Evolutionary conservation across 2,329 filamentous ascomycete species (phyloP).

Genomic region (Thermoascus crustaceus): DNA sequence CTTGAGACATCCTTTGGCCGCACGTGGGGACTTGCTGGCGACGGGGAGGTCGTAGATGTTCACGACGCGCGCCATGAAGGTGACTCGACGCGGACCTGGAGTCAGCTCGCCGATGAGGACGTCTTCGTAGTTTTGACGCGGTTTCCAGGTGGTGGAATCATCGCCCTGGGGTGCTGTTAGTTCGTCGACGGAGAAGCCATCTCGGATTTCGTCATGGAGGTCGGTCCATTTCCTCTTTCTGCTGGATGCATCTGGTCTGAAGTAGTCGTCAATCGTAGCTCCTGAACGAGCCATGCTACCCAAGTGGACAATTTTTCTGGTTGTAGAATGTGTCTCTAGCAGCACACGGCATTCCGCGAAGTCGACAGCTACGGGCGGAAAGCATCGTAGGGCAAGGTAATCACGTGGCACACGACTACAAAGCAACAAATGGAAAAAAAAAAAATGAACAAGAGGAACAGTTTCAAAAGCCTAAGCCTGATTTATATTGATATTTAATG

Average conservation of each 20-base stretch:
- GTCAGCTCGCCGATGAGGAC: slow-evolving; percentile 13
- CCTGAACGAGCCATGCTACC: background rate
- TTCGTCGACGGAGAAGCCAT: background rate
- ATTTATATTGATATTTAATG: too few species aligned
- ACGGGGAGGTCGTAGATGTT: slow-evolving; percentile 15
- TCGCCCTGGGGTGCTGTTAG: background rate
- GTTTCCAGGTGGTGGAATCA: slow-evolving; percentile 8
- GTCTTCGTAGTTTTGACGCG: slow-evolving; percentile 13
- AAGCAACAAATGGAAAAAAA: too few species aligned
- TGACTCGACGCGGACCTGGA: slow-evolving; percentile 13
- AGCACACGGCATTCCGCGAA: background rate
- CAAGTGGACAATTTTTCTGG: background rate
- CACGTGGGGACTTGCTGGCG: slow-evolving; percentile 8
- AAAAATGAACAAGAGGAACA: too few species aligned
- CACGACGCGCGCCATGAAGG: slow-evolving; percentile 17
- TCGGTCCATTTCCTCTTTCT: background rate
- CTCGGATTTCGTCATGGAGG: background rate
- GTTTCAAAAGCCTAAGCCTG: too few species aligned
- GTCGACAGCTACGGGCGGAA: too few species aligned
- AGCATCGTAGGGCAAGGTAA: too few species aligned
- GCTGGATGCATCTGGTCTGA: background rate
- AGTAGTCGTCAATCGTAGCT: background rate
- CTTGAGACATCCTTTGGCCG: slow-evolving; percentile 18
- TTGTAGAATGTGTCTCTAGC: too few species aligned
- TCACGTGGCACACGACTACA: too few species aligned